Evolutionary conservation across 169 alveolate genomes (phyloP).

Genomic region (Eimeria sp.): DNA sequence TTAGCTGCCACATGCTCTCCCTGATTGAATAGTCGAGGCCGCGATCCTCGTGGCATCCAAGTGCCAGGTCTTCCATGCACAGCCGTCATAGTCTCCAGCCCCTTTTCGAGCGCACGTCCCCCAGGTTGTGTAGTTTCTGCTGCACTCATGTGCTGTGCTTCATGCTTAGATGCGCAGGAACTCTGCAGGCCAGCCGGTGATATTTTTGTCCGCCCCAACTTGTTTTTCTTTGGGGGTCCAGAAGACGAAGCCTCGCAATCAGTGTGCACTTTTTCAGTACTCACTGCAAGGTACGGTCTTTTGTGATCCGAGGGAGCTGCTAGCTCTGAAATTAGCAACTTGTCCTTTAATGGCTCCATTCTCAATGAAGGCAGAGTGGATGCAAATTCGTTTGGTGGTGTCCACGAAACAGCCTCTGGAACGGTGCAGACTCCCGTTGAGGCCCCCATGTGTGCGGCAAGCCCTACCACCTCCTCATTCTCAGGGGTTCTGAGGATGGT

Average conservation of each 20-base stretch:
- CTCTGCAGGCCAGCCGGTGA: not conserved
- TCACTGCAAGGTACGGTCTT: not conserved
- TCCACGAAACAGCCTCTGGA: constrained; percentile 4
- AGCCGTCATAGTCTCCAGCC: not conserved
- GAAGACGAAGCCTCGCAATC: not conserved
- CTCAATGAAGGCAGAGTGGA: not conserved
- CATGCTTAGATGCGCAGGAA: not conserved
- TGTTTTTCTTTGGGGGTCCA: not conserved
- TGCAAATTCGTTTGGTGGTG: not conserved
- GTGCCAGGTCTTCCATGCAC: not conserved
- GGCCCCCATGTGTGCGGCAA: not conserved
- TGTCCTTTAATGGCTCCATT: not conserved
- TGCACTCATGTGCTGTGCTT: not conserved
- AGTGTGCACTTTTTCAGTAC: not conserved
- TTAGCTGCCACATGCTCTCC: constrained; percentile 28
- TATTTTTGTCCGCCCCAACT: not conserved
- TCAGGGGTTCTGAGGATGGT: not conserved
- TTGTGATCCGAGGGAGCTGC: not conserved
- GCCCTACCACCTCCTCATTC: not conserved
- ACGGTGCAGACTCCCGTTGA: not conserved
- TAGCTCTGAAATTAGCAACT: not conserved
- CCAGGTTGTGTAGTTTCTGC: not conserved
- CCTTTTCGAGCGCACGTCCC: not conserved
- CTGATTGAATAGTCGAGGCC: not conserved
- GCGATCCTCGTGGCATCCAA: not conserved